These are phyloP conservation scores for Cyclostephanos invisitatus DNA, from an alignment of 108 stramenopile species.

Conservation along the genomic window DNA sequence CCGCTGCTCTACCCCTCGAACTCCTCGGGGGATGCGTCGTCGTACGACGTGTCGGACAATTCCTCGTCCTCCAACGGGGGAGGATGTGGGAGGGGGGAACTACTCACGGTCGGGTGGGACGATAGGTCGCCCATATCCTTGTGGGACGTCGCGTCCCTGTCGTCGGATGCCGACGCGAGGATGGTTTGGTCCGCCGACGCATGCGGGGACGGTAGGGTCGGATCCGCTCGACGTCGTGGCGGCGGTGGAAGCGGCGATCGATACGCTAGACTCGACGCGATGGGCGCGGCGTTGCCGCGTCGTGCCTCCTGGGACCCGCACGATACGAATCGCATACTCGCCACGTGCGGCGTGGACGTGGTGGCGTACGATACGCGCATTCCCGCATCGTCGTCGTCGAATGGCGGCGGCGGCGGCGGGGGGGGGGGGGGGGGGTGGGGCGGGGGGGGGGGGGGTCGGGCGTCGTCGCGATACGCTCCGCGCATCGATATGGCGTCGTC, in stretches of 20 bases:
- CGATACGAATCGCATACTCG: conserved; percentile 45
- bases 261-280: conserved; percentile 12
- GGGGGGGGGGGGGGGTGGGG: conserved; percentile 22
- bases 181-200: conserved; percentile 32
- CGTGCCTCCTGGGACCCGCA: conserved; percentile 88
- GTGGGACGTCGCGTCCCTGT: conserved; percentile 46
- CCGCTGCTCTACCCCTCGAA: conserved; percentile 28
- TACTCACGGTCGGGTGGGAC: conserved; percentile 54
- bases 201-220: background rate
- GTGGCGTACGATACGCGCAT: conserved; percentile 65
- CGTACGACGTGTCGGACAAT: conserved; percentile 12
- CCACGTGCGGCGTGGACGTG: conserved; percentile 45
- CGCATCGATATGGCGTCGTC: conserved; percentile 73
- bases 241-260: conserved; percentile 12
- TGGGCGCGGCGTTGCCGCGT: conserved; percentile 51
- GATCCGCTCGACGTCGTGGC: background rate
- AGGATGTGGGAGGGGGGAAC: conserved; percentile 30
- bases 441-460: conserved; percentile 22
- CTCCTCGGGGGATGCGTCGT: conserved; percentile 29
- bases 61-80: conserved; percentile 25
- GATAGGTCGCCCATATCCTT: conserved; percentile 33
- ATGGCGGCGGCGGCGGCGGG: no score
- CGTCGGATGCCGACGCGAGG: conserved; percentile 22
- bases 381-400: conserved; percentile 35
- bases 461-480: conserved; percentile 42